Evolutionary conservation across 768 basidiomycete species (phyloP).

Genomic region (Lentinula detonsa): DNA sequence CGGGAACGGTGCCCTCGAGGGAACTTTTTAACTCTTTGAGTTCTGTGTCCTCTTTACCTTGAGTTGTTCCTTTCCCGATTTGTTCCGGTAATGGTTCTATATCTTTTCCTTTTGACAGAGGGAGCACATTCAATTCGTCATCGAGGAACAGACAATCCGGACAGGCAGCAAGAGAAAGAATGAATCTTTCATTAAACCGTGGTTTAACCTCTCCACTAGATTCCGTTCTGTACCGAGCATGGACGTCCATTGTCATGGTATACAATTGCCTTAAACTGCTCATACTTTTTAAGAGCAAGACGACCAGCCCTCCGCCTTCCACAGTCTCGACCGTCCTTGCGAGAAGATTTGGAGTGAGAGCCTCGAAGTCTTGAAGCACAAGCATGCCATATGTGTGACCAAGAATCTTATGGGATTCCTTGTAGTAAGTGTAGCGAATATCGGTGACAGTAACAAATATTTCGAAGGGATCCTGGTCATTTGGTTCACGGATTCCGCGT

Average conservation of each 20-base stretch:
- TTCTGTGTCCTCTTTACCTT: conserved; percentile 51
- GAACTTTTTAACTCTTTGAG: conserved; percentile 71
- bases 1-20: conserved; percentile 69
- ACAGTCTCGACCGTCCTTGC: conserved; percentile 98
- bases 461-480: conserved; percentile 96
- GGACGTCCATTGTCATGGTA: conserved; percentile 93
- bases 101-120: conserved; percentile 92
- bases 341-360: conserved; percentile 93
- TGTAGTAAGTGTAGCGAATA: conserved; percentile 98
- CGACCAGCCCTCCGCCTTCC: conserved; percentile 88
- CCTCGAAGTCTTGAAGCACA: conserved; percentile 96
- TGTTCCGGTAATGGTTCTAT: conserved; percentile 50
- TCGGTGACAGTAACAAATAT: conserved; percentile 99
- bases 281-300: conserved; percentile 93
- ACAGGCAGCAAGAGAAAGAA: conserved; percentile 92
- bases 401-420: conserved; percentile 93
- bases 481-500: conserved; percentile 86
- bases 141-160: conserved; percentile 91
- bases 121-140: conserved; percentile 96
- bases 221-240: conserved; percentile 88
- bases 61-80: conserved; percentile 13
- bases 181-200: conserved; percentile 98
- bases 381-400: conserved; percentile 98
- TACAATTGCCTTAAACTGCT: conserved; percentile 87
- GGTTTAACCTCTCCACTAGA: conserved; percentile 86